Base-by-base conservation (phyloP, 192 early-diverging fungal genomes). In the Podila minutissima region DNA sequence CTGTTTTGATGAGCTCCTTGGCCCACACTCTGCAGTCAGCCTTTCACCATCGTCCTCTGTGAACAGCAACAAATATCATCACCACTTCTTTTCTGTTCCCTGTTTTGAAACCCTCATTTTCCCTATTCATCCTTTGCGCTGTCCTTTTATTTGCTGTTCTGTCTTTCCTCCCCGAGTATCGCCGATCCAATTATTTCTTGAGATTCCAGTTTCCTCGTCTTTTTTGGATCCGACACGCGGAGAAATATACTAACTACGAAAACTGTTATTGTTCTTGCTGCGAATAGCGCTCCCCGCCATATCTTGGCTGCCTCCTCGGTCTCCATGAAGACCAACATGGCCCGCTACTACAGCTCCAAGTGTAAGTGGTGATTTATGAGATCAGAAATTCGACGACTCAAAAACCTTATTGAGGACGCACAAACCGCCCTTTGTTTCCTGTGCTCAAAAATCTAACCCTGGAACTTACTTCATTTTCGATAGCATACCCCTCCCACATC, bases 401-500 rank as follows among this genome's bases (percentile, higher is more conserved):
- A 29, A 20, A 33, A 17, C 15, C 41, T 46, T 46, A 46, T 17
- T 15, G 41, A 17, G 4, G 8, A 46, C 41, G 15, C 41, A 46
- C 15, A 46, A 15, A 46, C 41, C 41, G 15, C 12, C 41, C 58
- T 32, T 60, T 68, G 64, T 65, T 20, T 15, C 41, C 15, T 12
- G 41, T 12, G 41, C 41, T 46, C 15, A 46, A 46, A 46, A 46
- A 17, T 46, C 41, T 46, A 48, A 19, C 28, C 28, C 11, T 37
- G 35, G 1, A 19, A n/a, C 48, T 46, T 46, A n/a, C 48, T 46
- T 46, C 41, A 46, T 46, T 11, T 12, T 46, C 24, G 67, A 48
- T 88, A 92, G 91, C 87, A 62, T 92, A 83, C 86, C 95, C 95
- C 26, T 77, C 90, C 57, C 96, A 99, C 86, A 91, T 88, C 60